Evolutionary conservation across 2,329 filamentous ascomycete species (phyloP), one percentile per base, ranked within the genome.

Genomic region (Neobulgaria alba): DNA sequence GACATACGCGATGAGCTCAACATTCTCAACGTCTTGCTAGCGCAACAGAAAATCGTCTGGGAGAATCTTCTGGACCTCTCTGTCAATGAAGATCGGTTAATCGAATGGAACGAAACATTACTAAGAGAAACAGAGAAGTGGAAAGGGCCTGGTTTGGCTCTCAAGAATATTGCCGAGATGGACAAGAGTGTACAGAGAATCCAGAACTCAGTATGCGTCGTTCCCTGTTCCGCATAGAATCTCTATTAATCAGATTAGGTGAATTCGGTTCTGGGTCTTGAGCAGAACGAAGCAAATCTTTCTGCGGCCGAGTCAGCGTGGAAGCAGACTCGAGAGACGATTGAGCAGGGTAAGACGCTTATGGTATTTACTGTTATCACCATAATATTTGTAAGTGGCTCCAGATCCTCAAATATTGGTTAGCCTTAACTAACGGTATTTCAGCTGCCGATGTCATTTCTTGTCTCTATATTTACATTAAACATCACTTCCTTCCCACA

Each of bases 1-100:
- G 33, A 35, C 17, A 35, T 35, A 10, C 33, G 33, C 5, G 33
- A 35, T 19, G 33, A 35, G 17, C 17, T 35, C 8, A 35, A 35
- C 10, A 35, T 35, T 18, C 10, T 35, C 23, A 26, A 7, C 12
- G 7, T 7, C 23, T 26, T 26, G 23, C 23, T 26, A 7, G 12
- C 23, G 23, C 23, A 26, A 26, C 23, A 26, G 12, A 26, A 12
- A 12, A 7, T 12, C 12, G 23, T 26, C 7, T 26, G 23, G 23
- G 23, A 26, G 12, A 26, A 26, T 7, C 23, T 26, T 26, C 7
- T 26, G 23, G 7, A 7, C 23, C 23, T 7, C 12, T n/a, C n/a
- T n/a, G 23, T 7, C 23, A 26, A 26, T 26, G 23, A 26, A 7
- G 7, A 26, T 12, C 7, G 23, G 7, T 7, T 12, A 26, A 26